These are phyloP conservation scores for Pilatotrama ljubarskyi DNA, from an alignment of 768 basidiomycete genomes.

Conservation along the genomic window DNA sequence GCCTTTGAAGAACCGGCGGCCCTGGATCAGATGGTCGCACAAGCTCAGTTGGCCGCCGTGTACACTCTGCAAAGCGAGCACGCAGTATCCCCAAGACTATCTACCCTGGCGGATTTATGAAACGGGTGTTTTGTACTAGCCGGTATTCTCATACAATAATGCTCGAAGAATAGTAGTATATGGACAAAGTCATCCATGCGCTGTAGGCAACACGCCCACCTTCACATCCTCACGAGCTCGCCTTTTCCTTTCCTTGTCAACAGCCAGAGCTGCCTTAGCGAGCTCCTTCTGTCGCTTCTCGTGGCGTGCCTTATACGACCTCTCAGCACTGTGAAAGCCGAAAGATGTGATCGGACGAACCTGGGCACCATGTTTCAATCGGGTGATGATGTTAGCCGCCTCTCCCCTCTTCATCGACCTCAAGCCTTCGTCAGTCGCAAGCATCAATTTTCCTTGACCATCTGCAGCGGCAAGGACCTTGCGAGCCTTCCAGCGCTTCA, in stretches of 20 bases:
- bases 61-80: constrained; percentile 28
- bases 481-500: constrained; percentile 47
- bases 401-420: constrained; percentile 69
- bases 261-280: constrained; percentile 35
- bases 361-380: constrained; percentile 74
- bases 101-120: constrained; percentile 6
- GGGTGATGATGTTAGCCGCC: constrained; percentile 76
- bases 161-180: neutral
- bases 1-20: constrained; percentile 47
- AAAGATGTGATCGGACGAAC: constrained; percentile 36
- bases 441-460: constrained; percentile 23
- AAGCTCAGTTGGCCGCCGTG: constrained; percentile 51
- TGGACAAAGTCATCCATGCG: neutral
- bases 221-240: constrained; percentile 54
- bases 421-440: constrained; percentile 34
- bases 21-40: constrained; percentile 46
- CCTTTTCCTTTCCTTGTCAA: constrained; percentile 51
- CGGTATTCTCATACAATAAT: neutral
- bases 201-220: constrained; percentile 55
- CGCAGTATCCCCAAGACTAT: constrained; percentile 29
- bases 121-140: neutral
- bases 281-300: constrained; percentile 50
- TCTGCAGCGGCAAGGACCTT: constrained; percentile 13
- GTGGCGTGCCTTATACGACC: constrained; percentile 49
- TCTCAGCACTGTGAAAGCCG: neutral